Evolutionary conservation across 257 asterid species (phyloP).

Genomic region (Solanum ossicruentum): DNA sequence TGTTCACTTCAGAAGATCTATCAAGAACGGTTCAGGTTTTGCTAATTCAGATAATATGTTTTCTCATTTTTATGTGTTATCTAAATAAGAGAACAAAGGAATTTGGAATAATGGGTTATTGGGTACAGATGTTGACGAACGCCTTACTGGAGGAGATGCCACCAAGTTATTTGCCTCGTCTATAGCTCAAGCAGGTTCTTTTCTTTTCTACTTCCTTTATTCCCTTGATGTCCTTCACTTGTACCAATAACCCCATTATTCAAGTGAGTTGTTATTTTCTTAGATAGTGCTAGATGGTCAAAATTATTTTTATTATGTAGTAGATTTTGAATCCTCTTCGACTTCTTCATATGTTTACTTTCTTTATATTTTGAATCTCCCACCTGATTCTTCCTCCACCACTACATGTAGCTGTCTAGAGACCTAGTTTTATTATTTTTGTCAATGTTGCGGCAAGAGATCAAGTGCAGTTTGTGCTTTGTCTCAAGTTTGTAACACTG

Average conservation of each 20-base stretch:
- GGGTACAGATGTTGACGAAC: constrained; percentile 74
- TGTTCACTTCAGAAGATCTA: constrained; percentile 31
- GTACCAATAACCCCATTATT: not conserved
- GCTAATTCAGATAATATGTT: constrained; percentile 64
- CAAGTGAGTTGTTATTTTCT: not conserved
- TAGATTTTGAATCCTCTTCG: not conserved
- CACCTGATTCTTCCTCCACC: not conserved
- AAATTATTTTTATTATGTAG: not conserved
- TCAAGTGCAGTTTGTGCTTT: not conserved
- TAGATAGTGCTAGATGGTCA: not conserved
- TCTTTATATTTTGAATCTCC: not conserved
- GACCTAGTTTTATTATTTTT: not conserved
- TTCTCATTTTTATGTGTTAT: not conserved
- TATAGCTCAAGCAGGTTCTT: constrained; percentile 68
- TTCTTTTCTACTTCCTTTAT: not conserved
- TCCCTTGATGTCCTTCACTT: not conserved
- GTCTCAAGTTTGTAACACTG: not conserved
- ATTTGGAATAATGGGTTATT: not conserved
- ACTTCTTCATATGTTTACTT: not conserved
- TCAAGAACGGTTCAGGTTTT: constrained; percentile 48
- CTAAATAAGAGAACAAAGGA: not conserved
- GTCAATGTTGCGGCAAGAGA: not conserved
- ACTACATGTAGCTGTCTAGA: not conserved
- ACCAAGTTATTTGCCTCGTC: constrained; percentile 78
- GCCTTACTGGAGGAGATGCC: constrained; percentile 70